Percentiles rank a stretch among this genome's conserved stretches.
These are phyloP conservation scores for Moniliella sp. DNA, from an alignment of 1,284 basidiomycete species.

Conservation along the genomic window DNA sequence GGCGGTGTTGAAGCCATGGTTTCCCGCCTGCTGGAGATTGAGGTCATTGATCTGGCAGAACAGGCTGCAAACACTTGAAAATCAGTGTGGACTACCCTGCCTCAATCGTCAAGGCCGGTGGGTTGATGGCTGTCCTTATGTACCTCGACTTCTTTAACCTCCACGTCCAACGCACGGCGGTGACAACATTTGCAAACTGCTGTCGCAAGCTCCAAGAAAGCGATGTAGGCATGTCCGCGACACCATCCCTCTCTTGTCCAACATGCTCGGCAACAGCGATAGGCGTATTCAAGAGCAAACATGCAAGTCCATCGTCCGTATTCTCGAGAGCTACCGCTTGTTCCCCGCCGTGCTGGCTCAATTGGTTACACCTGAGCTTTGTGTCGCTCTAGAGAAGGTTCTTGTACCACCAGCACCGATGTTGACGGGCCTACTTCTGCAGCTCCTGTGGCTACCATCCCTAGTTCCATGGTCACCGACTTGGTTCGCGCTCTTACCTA, in stretches of 20 bases:
- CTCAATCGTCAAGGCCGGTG: slow-evolving; percentile 27
- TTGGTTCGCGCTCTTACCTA: slow-evolving; percentile 21
- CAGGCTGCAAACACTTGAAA: slow-evolving; percentile 32
- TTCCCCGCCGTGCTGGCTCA: slow-evolving; percentile 20
- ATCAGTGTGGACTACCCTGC: slow-evolving; percentile 20
- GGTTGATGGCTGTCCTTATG: slow-evolving; percentile 26
- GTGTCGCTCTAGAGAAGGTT: slow-evolving; percentile 18
- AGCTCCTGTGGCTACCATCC: slow-evolving; percentile 5
- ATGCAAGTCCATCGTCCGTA: slow-evolving; percentile 21
- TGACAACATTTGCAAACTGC: slow-evolving; percentile 27
- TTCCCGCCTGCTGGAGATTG: slow-evolving; percentile 27
- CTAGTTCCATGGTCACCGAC: slow-evolving; percentile 17
- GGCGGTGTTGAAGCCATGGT: slow-evolving; percentile 26
- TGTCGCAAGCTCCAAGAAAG: slow-evolving; percentile 20
- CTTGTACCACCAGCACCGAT: slow-evolving; percentile 9
- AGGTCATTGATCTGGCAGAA: slow-evolving; percentile 32
- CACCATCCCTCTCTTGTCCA: slow-evolving; percentile 24
- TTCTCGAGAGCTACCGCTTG: slow-evolving; percentile 17
- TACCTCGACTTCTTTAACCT: slow-evolving; percentile 33
- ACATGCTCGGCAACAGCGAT: slow-evolving; percentile 24
- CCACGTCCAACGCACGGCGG: slow-evolving; percentile 30
- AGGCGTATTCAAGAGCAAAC: slow-evolving; percentile 29
- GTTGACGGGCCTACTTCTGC: too few species aligned
- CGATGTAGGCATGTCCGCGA: slow-evolving; percentile 10
- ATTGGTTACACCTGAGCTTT: slow-evolving; percentile 11